Base-by-base conservation (phyloP, 306 rosid species). In the Oxytropis ochrocephala region DNA sequence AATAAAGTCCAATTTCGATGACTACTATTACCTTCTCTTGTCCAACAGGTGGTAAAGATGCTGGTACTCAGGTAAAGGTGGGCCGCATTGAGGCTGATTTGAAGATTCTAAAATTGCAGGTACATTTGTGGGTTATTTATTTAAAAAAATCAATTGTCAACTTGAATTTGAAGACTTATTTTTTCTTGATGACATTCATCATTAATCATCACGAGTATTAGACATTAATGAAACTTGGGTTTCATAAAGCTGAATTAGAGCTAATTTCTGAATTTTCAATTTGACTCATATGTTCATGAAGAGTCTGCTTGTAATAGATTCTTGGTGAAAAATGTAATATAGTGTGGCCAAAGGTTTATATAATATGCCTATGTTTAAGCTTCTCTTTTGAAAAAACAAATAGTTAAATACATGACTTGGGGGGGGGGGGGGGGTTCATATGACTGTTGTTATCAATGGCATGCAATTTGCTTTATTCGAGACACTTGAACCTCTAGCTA, bases 31-130 rank as follows among this genome's bases (percentile, higher is more conserved):
- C 67, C 17, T 27, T 60, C 57, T 71, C 33, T 70, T 72, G 64
- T 64, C 27, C 75, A 66, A 65, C 72, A 62, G 84, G 79, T 75
- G 97, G 88, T 61, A 80, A 77, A 71, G 81, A 87, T 81, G 80
- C 79, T 38, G 87, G 67, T 57, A 81, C 84, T 67, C 95, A 82
- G 73, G 82, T 75, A 46, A 88, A 82, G 76, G 89, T 88, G 80
- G 87, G 80, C 50, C 95, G 98, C 32, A 81, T 87, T 67, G 97
- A 90, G 75, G 97, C 98, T 67, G 98, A 94, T 85, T 75, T 87
- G 85, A 88, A 85, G 81, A 94, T 94, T 79, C 81, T 94, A 16
- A 94, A 87, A 58, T 80, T 90, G 78, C 98, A 94, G 95, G 98
- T 89, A 64, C 12, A 36, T 49, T 51, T 72, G 75, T 48, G 57